phyloP scores from a whole-genome alignment of 2,329 filamentous ascomycete genomes.

The Xylariaceae sp. region DNA sequence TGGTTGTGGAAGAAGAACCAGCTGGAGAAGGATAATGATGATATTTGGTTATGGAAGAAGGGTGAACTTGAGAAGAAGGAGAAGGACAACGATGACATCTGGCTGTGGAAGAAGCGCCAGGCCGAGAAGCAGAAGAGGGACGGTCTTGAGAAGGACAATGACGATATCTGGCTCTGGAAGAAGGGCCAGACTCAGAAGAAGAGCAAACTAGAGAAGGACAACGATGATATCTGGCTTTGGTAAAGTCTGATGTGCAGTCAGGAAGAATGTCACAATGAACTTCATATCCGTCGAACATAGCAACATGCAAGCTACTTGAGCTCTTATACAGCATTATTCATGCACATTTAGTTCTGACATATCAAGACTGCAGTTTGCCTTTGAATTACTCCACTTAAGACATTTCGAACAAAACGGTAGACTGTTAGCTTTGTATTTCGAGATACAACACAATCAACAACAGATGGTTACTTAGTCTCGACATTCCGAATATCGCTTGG shows the following conservation, averaged over 20 bases:
- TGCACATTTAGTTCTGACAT: too few species aligned
- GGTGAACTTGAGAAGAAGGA: slow-evolving; percentile 10
- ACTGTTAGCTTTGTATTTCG: too few species aligned
- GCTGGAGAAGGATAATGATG: background rate
- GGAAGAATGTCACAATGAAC: too few species aligned
- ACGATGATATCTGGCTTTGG: slow-evolving; percentile 20
- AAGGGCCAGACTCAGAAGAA: slow-evolving; percentile 15
- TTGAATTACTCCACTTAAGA: too few species aligned
- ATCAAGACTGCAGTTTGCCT: too few species aligned
- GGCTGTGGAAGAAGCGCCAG: slow-evolving; percentile 15
- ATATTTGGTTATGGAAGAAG: slow-evolving; percentile 9
- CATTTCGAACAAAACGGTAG: too few species aligned
- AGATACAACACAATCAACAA: too few species aligned
- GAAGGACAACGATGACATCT: slow-evolving; percentile 13
- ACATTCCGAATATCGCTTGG: too few species aligned
- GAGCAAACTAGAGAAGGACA: slow-evolving; percentile 33
- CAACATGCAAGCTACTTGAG: too few species aligned
- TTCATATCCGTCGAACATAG: too few species aligned
- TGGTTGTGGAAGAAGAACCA: slow-evolving; percentile 15
- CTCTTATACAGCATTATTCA: too few species aligned
- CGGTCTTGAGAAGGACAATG: slow-evolving; percentile 16
- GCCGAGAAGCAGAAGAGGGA: slow-evolving; percentile 7
- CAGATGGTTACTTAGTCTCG: too few species aligned
- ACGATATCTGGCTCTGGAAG: slow-evolving; percentile 24
- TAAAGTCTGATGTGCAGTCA: background rate